phyloP scores from a whole-genome alignment of 495 filamentous ascomycete species.

The Trichoderma erinaceum region DNA sequence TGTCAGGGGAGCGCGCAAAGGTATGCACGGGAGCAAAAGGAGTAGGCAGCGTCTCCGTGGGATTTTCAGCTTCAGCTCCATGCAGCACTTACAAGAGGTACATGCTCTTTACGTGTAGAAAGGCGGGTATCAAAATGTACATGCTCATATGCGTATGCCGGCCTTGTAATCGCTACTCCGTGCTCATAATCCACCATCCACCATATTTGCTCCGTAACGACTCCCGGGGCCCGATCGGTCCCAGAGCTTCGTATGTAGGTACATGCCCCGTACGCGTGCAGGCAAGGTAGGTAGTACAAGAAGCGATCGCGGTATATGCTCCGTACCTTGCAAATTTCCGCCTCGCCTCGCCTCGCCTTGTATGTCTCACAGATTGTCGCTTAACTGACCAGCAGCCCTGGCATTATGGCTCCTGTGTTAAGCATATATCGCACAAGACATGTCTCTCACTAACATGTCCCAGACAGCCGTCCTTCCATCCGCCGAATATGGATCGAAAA shows the following conservation, averaged over 20 bases:
- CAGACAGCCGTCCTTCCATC: not conserved
- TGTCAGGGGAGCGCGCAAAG: constrained; percentile 9
- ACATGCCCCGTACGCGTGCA: not conserved
- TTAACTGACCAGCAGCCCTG: not conserved
- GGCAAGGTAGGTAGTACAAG: not conserved
- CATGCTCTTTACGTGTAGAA: too few species aligned
- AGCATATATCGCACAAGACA: constrained; percentile 9
- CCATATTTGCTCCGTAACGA: not conserved
- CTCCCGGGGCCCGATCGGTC: not conserved
- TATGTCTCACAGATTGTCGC: constrained; percentile 8
- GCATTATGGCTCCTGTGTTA: not conserved
- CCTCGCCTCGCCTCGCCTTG: not conserved
- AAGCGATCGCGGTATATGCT: not conserved
- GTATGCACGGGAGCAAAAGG: constrained; percentile 5
- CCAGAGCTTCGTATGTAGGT: not conserved
- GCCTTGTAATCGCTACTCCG: not conserved
- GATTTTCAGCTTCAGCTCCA: not conserved
- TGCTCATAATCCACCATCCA: not conserved
- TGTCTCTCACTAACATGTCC: not conserved
- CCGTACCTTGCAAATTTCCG: constrained; percentile 11
- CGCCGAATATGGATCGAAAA: not conserved
- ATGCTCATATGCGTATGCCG: not conserved
- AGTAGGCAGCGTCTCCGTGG: not conserved
- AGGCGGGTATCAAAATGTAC: not conserved
- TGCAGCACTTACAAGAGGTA: not conserved